A percentile compares a stretch with the other conserved stretches of the same genome.
These are phyloP conservation scores for Colletotrichum sp. DNA, from an alignment of 2,329 filamentous ascomycete species.

Conservation along the genomic window DNA sequence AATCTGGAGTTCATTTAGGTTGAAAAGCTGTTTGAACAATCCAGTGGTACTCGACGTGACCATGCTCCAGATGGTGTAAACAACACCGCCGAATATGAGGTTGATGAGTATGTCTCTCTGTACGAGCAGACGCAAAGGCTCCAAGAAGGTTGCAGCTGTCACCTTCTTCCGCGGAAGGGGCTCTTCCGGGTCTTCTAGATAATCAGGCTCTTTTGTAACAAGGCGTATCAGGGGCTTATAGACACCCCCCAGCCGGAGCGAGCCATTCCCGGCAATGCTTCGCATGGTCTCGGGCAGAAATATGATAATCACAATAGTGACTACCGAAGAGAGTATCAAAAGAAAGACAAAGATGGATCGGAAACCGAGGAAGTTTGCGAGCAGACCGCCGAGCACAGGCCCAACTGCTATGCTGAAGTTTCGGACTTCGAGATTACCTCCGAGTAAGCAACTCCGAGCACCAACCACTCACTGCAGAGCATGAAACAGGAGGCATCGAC, in stretches of 20 bases:
- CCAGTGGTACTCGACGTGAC: conserved; percentile 46
- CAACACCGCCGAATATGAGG: conserved; percentile 42
- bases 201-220: conserved; percentile 14
- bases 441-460: not conserved
- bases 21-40: conserved; percentile 34
- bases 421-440: conserved; percentile 22
- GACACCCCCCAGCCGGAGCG: conserved; percentile 25
- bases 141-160: conserved; percentile 33
- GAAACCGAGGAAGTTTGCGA: conserved; percentile 31
- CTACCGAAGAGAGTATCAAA: not conserved
- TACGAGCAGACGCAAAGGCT: conserved; percentile 40
- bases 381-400: conserved; percentile 35
- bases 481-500: not conserved
- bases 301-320: conserved; percentile 23
- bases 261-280: conserved; percentile 31
- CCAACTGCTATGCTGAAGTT: conserved; percentile 35
- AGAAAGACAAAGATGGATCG: conserved; percentile 32
- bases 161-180: conserved; percentile 24
- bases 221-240: conserved; percentile 26
- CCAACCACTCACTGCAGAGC: not conserved
- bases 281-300: conserved; percentile 33
- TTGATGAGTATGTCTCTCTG: conserved; percentile 50
- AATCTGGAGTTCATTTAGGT: conserved; percentile 26
- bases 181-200: conserved; percentile 20
- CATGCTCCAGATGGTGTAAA: conserved; percentile 51